A percentile compares a stretch with the other conserved stretches of the same genome.
phyloP scores from a whole-genome alignment of 2,329 filamentous ascomycete genomes.

The Hortaea werneckii region DNA sequence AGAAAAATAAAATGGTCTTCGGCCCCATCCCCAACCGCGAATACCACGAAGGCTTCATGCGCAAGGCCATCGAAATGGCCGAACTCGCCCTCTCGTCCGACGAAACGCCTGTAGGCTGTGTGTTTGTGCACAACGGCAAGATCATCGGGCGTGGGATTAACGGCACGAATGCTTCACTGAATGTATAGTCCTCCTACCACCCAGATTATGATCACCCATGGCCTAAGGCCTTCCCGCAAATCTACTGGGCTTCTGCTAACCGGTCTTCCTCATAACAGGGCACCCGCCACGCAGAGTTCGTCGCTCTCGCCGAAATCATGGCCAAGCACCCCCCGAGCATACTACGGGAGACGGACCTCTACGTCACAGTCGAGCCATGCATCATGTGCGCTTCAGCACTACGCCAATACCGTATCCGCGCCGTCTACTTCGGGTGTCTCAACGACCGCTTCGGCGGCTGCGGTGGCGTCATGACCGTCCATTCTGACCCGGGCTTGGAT shows the following conservation, averaged over 20 bases:
- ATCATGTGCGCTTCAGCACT: slow-evolving; percentile 97
- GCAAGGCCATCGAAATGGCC: slow-evolving; percentile 79
- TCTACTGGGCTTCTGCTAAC: not conserved
- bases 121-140: slow-evolving; percentile 69
- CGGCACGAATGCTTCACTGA: slow-evolving; percentile 81
- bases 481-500: slow-evolving; percentile 66
- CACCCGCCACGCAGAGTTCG: slow-evolving; percentile 89
- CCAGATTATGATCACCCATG: slow-evolving; percentile 12
- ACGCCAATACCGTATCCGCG: slow-evolving; percentile 75
- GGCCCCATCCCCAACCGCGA: slow-evolving; percentile 29
- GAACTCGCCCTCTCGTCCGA: slow-evolving; percentile 74
- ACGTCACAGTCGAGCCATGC: slow-evolving; percentile 96
- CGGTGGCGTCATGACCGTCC: slow-evolving; percentile 82
- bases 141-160: slow-evolving; percentile 92
- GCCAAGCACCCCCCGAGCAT: slow-evolving; percentile 55
- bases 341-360: slow-evolving; percentile 66
- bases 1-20: slow-evolving; percentile 17
- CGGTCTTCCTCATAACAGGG: slow-evolving; percentile 40
- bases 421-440: slow-evolving; percentile 87
- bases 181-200: too few species aligned
- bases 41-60: slow-evolving; percentile 60
- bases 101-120: slow-evolving; percentile 93
- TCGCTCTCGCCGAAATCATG: slow-evolving; percentile 64
- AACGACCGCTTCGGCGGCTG: slow-evolving; percentile 98
- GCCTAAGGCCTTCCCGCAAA: not conserved